Base-by-base conservation (phyloP, 2,329 filamentous ascomycete genomes). In the Chrysoporthe puriensis region DNA sequence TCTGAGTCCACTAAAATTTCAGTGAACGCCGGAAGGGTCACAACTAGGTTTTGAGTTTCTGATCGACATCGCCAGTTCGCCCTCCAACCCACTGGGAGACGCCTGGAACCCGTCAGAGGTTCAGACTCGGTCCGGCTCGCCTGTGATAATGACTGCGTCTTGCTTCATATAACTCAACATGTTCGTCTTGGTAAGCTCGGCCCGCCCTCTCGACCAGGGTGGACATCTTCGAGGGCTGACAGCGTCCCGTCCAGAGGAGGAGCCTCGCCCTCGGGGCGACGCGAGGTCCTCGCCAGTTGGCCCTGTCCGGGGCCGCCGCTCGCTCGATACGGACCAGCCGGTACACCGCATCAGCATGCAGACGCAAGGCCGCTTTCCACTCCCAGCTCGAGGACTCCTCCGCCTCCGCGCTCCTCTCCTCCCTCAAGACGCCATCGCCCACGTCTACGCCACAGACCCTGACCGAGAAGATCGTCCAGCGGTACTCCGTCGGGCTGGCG, bases 391-490 rank as follows among this genome's bases (percentile, higher is more conserved):
- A 90, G 68, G 85, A 85, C 70, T 78, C 85, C 2, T 68, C 74
- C 43, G 74, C 79, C 4, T 81, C 87, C 4, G 80, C 85, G 58
- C 83, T 91, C 69, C 83, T 89, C 65, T 83, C 84, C 54, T 82
- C 86, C 43, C 77, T 83, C 64, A 80, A 82, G 72, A 73, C 77
- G 16, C 64, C 36, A 40, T 40, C 70, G 6, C 56, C 61, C 34
- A 56, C 57, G 26, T 42, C 44, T 9, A 52, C 56, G 18, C 97
- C 92, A 0, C 94, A 97, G 79, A 97, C 92, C 2, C 80, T 97
- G 63, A 96, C 92, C 2, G 94, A 97, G 78, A 97, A 97, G 83
- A 97, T 97, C 68, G 90, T 97, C 0, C 94, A 97, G 77, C 81
- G 85, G 18, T 90, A 97, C 44, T 61, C 93, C 0, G 84, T 94